Percentiles rank a stretch among this genome's conserved stretches.
These are phyloP conservation scores for Phyllosticta citrichinensis DNA, from an alignment of 2,329 filamentous ascomycete genomes.

Conservation along the genomic window DNA sequence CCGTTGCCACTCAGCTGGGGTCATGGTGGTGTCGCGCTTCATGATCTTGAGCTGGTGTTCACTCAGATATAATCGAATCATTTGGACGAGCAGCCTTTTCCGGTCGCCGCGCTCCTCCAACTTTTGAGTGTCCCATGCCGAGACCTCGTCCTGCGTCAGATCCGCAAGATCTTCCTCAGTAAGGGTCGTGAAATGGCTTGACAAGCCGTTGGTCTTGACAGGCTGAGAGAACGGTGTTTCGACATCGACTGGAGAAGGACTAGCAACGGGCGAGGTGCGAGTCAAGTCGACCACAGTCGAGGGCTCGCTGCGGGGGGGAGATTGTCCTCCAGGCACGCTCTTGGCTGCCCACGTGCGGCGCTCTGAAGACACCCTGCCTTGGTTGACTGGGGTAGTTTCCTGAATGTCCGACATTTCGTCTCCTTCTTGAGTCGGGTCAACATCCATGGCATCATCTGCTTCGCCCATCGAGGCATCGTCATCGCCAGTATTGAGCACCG, in stretches of 20 bases:
- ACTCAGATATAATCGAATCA: conserved; percentile 17
- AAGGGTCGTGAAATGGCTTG: not conserved
- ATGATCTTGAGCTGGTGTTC: not conserved
- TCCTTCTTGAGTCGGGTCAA: not conserved
- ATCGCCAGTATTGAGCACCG: not conserved
- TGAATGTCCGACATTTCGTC: not conserved
- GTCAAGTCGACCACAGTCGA: too few species aligned
- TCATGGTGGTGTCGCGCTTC: conserved; percentile 11
- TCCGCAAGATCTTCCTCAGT: conserved; percentile 10
- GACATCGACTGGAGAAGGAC: not conserved
- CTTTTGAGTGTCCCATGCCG: conserved; percentile 23
- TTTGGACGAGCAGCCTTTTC: conserved; percentile 35
- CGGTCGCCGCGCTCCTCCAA: conserved; percentile 32
- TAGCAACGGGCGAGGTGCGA: too few species aligned
- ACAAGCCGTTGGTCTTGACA: not conserved
- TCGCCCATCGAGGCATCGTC: not conserved
- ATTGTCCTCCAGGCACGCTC: too few species aligned
- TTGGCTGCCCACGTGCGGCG: too few species aligned
- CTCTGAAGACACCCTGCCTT: too few species aligned
- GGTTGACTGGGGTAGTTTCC: not conserved
- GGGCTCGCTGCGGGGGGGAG: too few species aligned
- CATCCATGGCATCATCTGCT: not conserved
- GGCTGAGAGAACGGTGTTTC: not conserved
- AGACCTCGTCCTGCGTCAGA: conserved; percentile 18
- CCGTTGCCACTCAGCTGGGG: not conserved